Percentiles rank a stretch among this genome's conserved stretches.
Evolutionary conservation across 2,329 filamentous ascomycete species (phyloP).

Genomic region (Eutypella sp.): DNA sequence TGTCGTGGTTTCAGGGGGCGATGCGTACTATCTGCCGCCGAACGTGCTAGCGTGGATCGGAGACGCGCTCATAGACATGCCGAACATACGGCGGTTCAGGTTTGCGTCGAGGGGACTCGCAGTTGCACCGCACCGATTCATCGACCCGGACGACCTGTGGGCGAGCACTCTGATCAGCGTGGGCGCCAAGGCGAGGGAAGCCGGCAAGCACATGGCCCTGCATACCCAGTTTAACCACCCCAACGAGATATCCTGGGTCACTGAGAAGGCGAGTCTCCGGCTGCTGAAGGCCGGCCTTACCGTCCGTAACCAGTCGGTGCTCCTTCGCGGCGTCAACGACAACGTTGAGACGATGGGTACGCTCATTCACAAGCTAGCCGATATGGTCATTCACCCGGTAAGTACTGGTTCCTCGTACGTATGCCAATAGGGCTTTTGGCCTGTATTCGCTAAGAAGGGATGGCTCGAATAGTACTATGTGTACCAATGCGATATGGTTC

Average conservation of each 20-base stretch:
- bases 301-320: constrained; percentile 56
- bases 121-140: constrained; percentile 51
- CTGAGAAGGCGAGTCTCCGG: constrained; percentile 43
- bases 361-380: constrained; percentile 49
- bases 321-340: constrained; percentile 57
- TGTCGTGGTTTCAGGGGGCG: constrained; percentile 59
- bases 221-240: constrained; percentile 65
- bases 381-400: constrained; percentile 54
- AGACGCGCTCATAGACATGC: constrained; percentile 49
- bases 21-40: constrained; percentile 52
- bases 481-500: constrained; percentile 61
- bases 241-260: constrained; percentile 58
- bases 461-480: constrained; percentile 52
- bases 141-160: constrained; percentile 51
- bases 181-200: constrained; percentile 41
- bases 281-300: constrained; percentile 47
- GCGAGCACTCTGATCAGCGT: constrained; percentile 45
- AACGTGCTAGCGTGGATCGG: constrained; percentile 50
- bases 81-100: constrained; percentile 54
- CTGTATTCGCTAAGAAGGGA: background rate
- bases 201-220: constrained; percentile 55
- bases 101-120: constrained; percentile 59
- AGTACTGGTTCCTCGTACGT: constrained; percentile 12
- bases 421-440: background rate
- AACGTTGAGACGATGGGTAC: constrained; percentile 44